Base-by-base conservation (phyloP, 768 basidiomycete species). In the Pleurotus eryngii region DNA sequence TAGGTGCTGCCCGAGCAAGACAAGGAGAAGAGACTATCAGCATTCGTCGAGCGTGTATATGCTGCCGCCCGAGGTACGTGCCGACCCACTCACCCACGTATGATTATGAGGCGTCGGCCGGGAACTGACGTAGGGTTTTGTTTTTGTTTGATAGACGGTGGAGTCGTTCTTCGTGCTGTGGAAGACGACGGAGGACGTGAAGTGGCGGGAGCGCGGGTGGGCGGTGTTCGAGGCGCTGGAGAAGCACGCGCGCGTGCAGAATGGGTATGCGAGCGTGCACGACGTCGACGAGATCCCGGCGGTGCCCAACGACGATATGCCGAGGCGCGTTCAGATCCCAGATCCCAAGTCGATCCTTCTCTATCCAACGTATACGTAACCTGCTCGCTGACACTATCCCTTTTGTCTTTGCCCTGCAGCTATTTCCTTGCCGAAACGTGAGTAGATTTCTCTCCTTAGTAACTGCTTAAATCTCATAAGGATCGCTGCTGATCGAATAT, bases 111-210 rank as follows among this genome's bases (percentile, higher is more conserved):
- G n/a, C n/a, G n/a, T n/a, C n/a, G n/a, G n/a, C n/a, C n/a, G n/a
- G 15, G 3, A 22, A 5, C 5, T 26, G 24, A 18, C 53, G 3
- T 48, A 42, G 35, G 48, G 27, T 35, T 48, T 18, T 3, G 17
- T 20, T 12, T 20, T n/a, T 14, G n/a, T 24, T 42, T 24, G 14
- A 14, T 62, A 92, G 89, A 83, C 90, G 7, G 63, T 92, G 5
- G 90, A 92, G 66, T 86, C 85, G 9, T 68, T 92, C 55, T 90
- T 85, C 65, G 64, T 90, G n/a, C 67, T 92, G 55, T 92, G 85
- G 84, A 81, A 81, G 47, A 78, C 81, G 8, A 92, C 90, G 2
- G 82, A 85, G 0, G 80, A 92, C 62, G 65, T 65, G 37, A 80
- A 76, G 56, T 92, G 90, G 90, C 78, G 90, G 61, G 77, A 83